Evolutionary conservation across 2,329 filamentous ascomycete species (phyloP), one percentile per base, ranked within the genome.

Genomic region (Neocatenulostroma microsporum): DNA sequence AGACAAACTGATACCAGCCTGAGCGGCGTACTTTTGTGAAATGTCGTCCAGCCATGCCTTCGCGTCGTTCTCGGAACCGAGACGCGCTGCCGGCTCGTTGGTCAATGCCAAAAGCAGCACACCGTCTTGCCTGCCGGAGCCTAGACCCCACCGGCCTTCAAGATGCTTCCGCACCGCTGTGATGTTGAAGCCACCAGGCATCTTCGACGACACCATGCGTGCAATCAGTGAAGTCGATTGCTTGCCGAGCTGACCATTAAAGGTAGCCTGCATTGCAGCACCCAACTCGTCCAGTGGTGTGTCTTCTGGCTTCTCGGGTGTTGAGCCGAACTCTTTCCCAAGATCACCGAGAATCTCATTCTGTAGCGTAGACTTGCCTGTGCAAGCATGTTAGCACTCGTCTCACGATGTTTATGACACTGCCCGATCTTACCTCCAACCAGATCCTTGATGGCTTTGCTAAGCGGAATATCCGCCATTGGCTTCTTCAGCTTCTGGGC

Each of bases 151-250:
- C 62, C 86, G 77, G 12, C 84, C 86, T 68, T 95, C 89, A 29
- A 98, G 69, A 58, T 98, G 93, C 67, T 98, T 98, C 56, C 91
- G 78, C 30, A 93, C 85, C 10, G 86, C 75, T 56, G 89, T 96
- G 62, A 96, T 96, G 63, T 96, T 98, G 77, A 98, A 98, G 45
- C 91, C 91, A 69, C 89, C 91, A 31, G 91, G 91, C 91, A 98
- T 98, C 69, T 98, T 98, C 20, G 91, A 95, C 2, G 91, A 96
- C 28, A 98, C 91, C 60, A 98, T 72, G 51, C 91, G 82, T 33
- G 91, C 91, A 61, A 98, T 82, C 39, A 98, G 76, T 3, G 88
- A 93, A 36, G 84, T 82, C 0, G 91, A 94, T 53, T 95, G 88
- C 68, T 98, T 98, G 63, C 91, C 91, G 44, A 98, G 78, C 67